Conservation (phyloP, 2,329 filamentous ascomycete genomes). For the Aspergillus fructus region DNA sequence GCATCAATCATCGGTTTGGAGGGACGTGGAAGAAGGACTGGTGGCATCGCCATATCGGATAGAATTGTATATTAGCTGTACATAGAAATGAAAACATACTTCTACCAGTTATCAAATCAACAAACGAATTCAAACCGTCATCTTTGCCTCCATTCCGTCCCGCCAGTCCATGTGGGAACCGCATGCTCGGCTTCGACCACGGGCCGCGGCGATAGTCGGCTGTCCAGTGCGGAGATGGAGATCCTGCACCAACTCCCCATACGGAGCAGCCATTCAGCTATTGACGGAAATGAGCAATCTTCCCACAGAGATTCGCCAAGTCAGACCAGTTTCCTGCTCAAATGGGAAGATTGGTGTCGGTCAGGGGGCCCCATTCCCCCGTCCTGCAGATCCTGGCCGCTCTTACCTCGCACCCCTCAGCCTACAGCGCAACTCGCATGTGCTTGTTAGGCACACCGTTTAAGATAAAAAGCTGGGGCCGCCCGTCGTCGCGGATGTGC, state of each 20-base stretch:
- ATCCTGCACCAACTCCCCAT: too few species aligned
- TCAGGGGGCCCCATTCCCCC: neutral
- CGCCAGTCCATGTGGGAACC: too few species aligned
- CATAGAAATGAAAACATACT: neutral
- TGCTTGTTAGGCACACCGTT: neutral
- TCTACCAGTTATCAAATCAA: too few species aligned
- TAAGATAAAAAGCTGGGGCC: too few species aligned
- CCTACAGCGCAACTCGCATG: neutral
- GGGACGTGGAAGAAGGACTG: conserved; percentile 34
- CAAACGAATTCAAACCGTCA: too few species aligned
- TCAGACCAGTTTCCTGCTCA: neutral
- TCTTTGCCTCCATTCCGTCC: too few species aligned
- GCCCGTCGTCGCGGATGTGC: too few species aligned
- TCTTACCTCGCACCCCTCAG: neutral
- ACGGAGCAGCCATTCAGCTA: too few species aligned
- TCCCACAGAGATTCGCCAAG: too few species aligned
- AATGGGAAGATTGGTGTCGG: neutral
- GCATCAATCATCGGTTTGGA: conserved; percentile 36
- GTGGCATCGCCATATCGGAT: conserved; percentile 31
- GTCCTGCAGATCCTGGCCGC: neutral
- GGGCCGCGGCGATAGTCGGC: conserved; percentile 1
- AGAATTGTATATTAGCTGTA: neutral
- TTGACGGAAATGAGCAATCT: too few species aligned
- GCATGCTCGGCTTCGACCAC: neutral
- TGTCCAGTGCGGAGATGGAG: neutral